Evolutionary conservation across 2,329 filamentous ascomycete species (phyloP).

Genomic region (Rhynchosporium agropyri): DNA sequence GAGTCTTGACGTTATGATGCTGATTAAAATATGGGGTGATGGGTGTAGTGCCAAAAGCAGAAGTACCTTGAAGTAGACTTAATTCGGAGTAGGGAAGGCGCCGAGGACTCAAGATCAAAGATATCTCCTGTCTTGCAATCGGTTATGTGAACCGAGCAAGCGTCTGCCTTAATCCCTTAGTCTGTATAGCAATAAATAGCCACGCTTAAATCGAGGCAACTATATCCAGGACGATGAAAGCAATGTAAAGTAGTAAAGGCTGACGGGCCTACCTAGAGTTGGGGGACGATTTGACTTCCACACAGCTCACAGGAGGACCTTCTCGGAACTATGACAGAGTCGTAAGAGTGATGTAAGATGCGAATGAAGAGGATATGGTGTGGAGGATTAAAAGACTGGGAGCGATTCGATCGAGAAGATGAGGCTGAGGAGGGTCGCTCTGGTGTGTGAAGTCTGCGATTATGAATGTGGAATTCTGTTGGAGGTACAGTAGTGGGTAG

Average conservation of each 20-base stretch:
- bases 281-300: constrained; percentile 21
- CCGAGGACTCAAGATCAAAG: constrained; percentile 23
- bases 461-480: not conserved
- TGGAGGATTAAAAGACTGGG: constrained; percentile 15
- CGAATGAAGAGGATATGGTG: constrained; percentile 10
- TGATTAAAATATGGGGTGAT: not conserved
- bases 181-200: constrained; percentile 18
- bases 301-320: constrained; percentile 11
- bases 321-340: constrained; percentile 28
- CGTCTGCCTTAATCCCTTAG: constrained; percentile 27
- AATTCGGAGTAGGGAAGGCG: constrained; percentile 25
- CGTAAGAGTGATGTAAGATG: not conserved
- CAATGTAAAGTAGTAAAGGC: constrained; percentile 23
- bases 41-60: constrained; percentile 22
- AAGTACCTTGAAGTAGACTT: constrained; percentile 20
- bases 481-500: constrained; percentile 3
- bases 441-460: not conserved
- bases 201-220: constrained; percentile 28
- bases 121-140: constrained; percentile 18
- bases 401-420: constrained; percentile 3
- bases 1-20: constrained; percentile 24
- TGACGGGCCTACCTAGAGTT: constrained; percentile 20
- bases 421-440: not conserved
- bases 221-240: constrained; percentile 25
- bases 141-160: constrained; percentile 17